phyloP scores from a whole-genome alignment of 441 rosid species.

The Gossypium gossypioides region DNA sequence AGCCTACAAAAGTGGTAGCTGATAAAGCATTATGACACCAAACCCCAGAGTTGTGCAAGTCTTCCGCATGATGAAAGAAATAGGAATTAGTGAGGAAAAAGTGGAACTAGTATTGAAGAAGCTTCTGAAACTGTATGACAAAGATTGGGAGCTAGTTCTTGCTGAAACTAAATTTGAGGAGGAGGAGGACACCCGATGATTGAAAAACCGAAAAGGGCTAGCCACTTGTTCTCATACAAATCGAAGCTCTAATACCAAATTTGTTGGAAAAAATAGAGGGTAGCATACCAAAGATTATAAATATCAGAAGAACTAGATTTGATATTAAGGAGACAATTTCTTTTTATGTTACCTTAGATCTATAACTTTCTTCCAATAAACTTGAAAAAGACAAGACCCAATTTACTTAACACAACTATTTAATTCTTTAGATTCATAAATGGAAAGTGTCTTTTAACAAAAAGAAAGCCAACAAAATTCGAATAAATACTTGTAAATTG shows the following conservation, averaged over 20 bases:
- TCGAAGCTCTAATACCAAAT: conserved; percentile 10
- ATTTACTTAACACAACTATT: no score
- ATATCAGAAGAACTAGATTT: no score
- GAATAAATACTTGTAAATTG: no score
- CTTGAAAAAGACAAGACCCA: no score
- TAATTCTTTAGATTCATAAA: no score
- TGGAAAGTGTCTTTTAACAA: no score
- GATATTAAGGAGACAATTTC: no score
- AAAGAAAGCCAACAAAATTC: no score
- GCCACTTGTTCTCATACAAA: conserved; percentile 17
- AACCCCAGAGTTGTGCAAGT: conserved; percentile 40
- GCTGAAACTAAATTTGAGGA: conserved; percentile 76
- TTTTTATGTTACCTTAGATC: no score
- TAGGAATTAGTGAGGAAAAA: conserved; percentile 42
- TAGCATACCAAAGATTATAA: no score
- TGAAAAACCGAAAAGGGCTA: conserved; percentile 37
- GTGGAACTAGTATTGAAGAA: conserved; percentile 61
- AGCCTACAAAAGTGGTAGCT: neutral
- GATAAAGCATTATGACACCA: conserved; percentile 38
- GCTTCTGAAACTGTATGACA: conserved; percentile 52
- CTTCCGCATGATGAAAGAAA: conserved; percentile 47
- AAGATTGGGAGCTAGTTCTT: conserved; percentile 65
- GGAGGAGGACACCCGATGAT: conserved; percentile 46
- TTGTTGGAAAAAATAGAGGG: no score
- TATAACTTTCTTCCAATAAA: no score